Evolutionary conservation across 768 basidiomycete species (phyloP).

Genomic region (Macrolepiota fuliginosa): DNA sequence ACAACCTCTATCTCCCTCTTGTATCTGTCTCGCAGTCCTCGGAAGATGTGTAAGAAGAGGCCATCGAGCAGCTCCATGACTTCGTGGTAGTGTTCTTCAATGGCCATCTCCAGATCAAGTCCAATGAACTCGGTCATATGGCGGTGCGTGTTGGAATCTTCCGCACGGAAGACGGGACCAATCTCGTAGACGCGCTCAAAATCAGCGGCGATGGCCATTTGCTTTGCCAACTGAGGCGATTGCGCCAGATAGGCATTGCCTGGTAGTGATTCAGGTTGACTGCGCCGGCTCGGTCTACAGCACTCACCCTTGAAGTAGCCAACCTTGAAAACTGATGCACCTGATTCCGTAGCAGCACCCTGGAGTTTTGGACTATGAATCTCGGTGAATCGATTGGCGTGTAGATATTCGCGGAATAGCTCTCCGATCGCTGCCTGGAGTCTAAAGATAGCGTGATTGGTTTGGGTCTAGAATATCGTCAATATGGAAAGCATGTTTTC

Average conservation of each 20-base stretch:
- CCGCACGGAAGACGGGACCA: slow-evolving; percentile 94
- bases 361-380: slow-evolving; percentile 98
- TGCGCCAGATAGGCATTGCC: slow-evolving; percentile 93
- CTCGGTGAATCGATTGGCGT: slow-evolving; percentile 76
- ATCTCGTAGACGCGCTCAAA: slow-evolving; percentile 99
- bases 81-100: slow-evolving; percentile 99
- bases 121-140: slow-evolving; percentile 99
- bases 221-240: slow-evolving; percentile 95
- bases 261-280: slow-evolving; percentile 26
- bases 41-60: slow-evolving; percentile 86
- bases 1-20: slow-evolving; percentile 80
- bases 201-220: slow-evolving; percentile 99
- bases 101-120: slow-evolving; percentile 97
- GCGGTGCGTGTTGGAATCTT: slow-evolving; percentile 95
- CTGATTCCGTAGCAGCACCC: slow-evolving; percentile 94
- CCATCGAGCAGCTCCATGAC: slow-evolving; percentile 90
- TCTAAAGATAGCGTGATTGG: slow-evolving; percentile 95
- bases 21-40: slow-evolving; percentile 73
- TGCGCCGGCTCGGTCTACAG: not conserved
- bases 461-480: slow-evolving; percentile 63
- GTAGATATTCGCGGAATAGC: slow-evolving; percentile 83
- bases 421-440: slow-evolving; percentile 87
- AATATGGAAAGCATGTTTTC: not conserved
- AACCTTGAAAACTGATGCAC: slow-evolving; percentile 97
- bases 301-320: slow-evolving; percentile 88